Percentiles rank a stretch among this genome's conserved stretches.
phyloP scores from a whole-genome alignment of 164 flowering plant genomes.

The Aristolochia californica region DNA sequence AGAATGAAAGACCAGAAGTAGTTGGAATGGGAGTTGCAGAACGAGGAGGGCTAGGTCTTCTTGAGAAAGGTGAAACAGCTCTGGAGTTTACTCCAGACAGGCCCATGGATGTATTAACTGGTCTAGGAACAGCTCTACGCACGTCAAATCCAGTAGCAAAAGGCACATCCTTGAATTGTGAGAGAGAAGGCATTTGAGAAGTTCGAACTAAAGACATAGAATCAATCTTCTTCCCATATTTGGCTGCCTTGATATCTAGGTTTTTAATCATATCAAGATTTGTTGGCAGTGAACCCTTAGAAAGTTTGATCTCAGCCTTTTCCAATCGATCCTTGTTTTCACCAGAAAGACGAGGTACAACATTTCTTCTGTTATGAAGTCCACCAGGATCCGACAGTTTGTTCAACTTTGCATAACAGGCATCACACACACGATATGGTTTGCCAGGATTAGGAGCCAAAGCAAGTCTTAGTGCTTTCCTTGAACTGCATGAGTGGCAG shows the following conservation, averaged over 20 bases:
- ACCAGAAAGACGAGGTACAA: constrained; percentile 74
- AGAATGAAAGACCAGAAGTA: constrained; percentile 82
- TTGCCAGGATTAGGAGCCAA: constrained; percentile 72
- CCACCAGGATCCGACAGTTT: constrained; percentile 40
- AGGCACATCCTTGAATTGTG: constrained; percentile 60
- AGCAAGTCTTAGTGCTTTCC: constrained; percentile 60
- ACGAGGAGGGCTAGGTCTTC: constrained; percentile 93
- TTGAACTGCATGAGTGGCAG: constrained; percentile 78
- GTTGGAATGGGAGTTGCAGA: constrained; percentile 94
- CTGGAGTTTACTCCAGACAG: constrained; percentile 67
- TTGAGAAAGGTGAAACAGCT: constrained; percentile 90
- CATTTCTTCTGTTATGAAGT: constrained; percentile 36
- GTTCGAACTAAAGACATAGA: constrained; percentile 49
- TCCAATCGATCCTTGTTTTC: constrained; percentile 89
- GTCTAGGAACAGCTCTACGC: constrained; percentile 47
- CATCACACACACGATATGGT: constrained; percentile 67
- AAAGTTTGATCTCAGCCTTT: constrained; percentile 52
- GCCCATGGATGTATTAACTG: constrained; percentile 33
- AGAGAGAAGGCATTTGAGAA: constrained; percentile 53
- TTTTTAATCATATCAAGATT: constrained; percentile 83
- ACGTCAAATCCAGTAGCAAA: constrained; percentile 43
- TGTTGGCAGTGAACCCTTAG: constrained; percentile 50
- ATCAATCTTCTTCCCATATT: constrained; percentile 75
- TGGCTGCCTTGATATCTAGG: constrained; percentile 77
- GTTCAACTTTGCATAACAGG: constrained; percentile 50